These are phyloP conservation scores for Boechera retrofracta DNA, from an alignment of 345 rosid genomes.

Conservation along the genomic window DNA sequence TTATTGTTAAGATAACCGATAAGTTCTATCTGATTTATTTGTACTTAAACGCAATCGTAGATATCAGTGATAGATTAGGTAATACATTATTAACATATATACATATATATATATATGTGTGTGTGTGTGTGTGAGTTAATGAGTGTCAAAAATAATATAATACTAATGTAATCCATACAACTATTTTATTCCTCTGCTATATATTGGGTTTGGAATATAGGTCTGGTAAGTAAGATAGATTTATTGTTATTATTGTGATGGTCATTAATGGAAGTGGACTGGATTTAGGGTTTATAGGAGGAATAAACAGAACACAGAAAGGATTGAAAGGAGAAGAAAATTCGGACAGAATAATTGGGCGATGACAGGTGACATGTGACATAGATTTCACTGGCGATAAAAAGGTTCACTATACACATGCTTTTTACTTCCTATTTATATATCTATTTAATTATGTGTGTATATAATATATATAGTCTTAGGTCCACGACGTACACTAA, in stretches of 20 bases:
- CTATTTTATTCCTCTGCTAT: slow-evolving; percentile 21
- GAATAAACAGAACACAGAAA: slow-evolving; percentile 26
- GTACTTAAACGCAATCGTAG: background rate
- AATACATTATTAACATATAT: background rate
- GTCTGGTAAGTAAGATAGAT: slow-evolving; percentile 25
- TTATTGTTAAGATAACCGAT: background rate
- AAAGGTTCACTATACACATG: slow-evolving; percentile 31
- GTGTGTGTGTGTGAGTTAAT: background rate
- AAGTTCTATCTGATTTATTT: background rate
- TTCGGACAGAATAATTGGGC: slow-evolving; percentile 37
- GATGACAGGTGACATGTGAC: slow-evolving; percentile 45
- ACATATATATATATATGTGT: background rate
- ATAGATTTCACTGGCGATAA: slow-evolving; percentile 39
- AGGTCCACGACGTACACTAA: slow-evolving; percentile 26
- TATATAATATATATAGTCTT: slow-evolving; percentile 27
- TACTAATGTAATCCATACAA: background rate
- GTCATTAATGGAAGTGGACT: slow-evolving; percentile 16
- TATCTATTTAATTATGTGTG: slow-evolving; percentile 4
- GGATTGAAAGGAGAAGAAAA: slow-evolving; percentile 23
- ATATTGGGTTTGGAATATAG: slow-evolving; percentile 33
- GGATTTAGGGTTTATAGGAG: slow-evolving; percentile 29
- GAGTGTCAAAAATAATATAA: background rate
- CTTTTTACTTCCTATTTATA: slow-evolving; percentile 19
- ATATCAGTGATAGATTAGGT: slow-evolving; percentile 15
- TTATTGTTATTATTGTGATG: slow-evolving; percentile 26